These are phyloP conservation scores for Carex sylvatica DNA, from an alignment of 202 grass and related monocot genomes.

Conservation along the genomic window DNA sequence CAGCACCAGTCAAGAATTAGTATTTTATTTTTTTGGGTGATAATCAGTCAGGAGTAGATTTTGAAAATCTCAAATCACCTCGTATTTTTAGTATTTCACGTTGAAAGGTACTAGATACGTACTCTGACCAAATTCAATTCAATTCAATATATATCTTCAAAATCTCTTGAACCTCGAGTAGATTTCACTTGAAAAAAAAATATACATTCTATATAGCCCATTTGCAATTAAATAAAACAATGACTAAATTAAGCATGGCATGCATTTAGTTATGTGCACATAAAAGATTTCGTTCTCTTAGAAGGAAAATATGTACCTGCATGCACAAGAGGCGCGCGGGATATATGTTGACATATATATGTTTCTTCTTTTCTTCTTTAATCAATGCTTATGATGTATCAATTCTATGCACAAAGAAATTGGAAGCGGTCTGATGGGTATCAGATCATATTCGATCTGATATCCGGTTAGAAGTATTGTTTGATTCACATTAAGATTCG, in stretches of 20 bases:
- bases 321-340: background rate
- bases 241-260: background rate
- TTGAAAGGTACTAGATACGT: background rate
- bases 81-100: background rate
- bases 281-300: background rate
- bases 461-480: no score
- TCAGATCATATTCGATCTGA: no score
- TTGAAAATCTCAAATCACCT: constrained; percentile 1
- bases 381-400: background rate
- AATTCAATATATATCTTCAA: background rate
- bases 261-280: background rate
- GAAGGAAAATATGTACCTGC: background rate
- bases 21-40: background rate
- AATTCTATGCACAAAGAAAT: no score
- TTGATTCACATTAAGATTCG: no score
- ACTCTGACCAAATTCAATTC: background rate
- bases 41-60: background rate
- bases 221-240: constrained; percentile 4
- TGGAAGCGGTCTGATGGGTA: no score
- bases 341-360: background rate
- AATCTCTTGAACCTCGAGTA: background rate
- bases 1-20: background rate
- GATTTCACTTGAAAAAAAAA: background rate
- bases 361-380: background rate
- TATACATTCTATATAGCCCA: background rate